These are phyloP conservation scores for Annulohypoxylon stygium DNA, from an alignment of 495 filamentous ascomycete genomes.

Conservation along the genomic window DNA sequence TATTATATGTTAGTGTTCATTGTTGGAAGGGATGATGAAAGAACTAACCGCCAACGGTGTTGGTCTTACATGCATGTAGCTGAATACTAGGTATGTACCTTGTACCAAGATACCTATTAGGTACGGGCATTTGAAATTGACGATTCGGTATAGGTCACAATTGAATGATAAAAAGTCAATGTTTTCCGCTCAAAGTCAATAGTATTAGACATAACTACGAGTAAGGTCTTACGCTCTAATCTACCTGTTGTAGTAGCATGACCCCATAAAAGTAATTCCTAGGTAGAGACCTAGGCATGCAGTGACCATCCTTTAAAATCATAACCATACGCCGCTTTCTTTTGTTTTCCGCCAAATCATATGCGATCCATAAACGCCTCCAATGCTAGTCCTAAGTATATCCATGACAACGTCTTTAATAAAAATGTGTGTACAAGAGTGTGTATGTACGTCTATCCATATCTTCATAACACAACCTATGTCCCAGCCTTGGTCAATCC, in stretches of 20 bases:
- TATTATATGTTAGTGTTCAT: neutral
- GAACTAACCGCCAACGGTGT: neutral
- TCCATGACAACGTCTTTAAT: neutral
- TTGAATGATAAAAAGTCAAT: too few species aligned
- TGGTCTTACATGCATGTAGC: too few species aligned
- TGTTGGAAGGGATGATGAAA: neutral
- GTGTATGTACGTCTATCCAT: neutral
- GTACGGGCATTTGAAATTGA: too few species aligned
- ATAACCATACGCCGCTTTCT: neutral
- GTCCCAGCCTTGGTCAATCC: constrained; percentile 18
- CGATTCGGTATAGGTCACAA: too few species aligned
- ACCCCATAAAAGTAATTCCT: neutral
- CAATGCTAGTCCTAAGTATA: neutral
- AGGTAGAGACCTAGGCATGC: neutral
- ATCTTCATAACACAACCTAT: neutral
- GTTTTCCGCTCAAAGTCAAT: too few species aligned
- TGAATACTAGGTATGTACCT: too few species aligned
- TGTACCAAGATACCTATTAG: too few species aligned
- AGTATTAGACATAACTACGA: too few species aligned
- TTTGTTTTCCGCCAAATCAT: constrained; percentile 14
- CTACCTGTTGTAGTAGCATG: neutral
- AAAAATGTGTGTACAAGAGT: neutral
- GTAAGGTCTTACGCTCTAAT: too few species aligned
- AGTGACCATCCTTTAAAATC: neutral
- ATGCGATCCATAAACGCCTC: constrained; percentile 1